Evolutionary conservation across 1,284 basidiomycete species (phyloP), one percentile per base, ranked within the genome.

Genomic region (Microbotryum lychnidis-dioicae): DNA sequence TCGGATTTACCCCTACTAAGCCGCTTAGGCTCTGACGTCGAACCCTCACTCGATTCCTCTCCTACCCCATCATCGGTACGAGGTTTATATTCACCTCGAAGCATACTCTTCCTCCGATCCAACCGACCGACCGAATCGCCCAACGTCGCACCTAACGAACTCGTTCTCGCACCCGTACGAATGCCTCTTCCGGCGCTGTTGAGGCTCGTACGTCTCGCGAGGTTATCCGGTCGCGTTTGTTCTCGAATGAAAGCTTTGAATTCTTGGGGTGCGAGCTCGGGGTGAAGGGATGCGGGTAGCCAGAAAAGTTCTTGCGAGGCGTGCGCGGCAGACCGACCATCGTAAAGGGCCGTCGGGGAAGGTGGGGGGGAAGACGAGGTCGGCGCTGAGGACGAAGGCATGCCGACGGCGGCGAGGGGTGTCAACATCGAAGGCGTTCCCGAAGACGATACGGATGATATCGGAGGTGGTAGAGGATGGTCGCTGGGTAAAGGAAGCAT

Each of bases 211-310:
- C 71, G 56, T 3, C 72, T 49, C 45, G 71, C 68, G 21, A 74
- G 66, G 8, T 70, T 75, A 27, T 76, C 76, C 2, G 75, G 73
- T 25, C 70, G 70, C 3, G 93, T 85, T 77, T 97, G 94, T 70
- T 96, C 89, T 75, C 93, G 89, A 69, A 98, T 83, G 73, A 97
- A 97, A 31, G 86, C 86, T 62, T 91, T 85, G 76, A 98, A 98
- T 76, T 97, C 91, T 56, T 86, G 85, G 12, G 96, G 96, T 1
- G 93, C 94, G 73, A 98, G 89, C 78, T 98, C 94, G 23, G 94
- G 96, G 74, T 98, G 94, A 25, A 97, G 80, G 60, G 87, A 84
- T 18, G 94, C 94, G 47, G 94, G 94, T 20, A 98, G 91, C 94
- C 94, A 98, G 79, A 97, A 97, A 63, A 97, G 83, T 76, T 90